Evolutionary conservation across 1,139 yeast genomes (phyloP), one percentile per base, ranked within the genome.

Genomic region (Nakaseomyces sp.): DNA sequence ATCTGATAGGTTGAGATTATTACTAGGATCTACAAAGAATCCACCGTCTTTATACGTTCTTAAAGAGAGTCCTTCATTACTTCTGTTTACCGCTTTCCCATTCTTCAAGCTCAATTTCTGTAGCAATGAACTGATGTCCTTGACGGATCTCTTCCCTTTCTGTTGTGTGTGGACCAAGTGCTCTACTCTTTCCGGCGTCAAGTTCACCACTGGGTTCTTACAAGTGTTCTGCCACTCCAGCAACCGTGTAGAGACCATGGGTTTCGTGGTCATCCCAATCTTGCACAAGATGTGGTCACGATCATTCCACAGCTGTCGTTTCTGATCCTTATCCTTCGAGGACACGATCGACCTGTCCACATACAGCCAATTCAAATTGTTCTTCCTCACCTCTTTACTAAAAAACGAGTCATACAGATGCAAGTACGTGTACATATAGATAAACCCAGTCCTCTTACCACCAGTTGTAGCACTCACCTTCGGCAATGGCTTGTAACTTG

Each of bases 221-320:
- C 64, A 60, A 6, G 50, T 45, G 10, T 45, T 45, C 33, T 50
- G 49, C 64, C 64, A 60, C 42, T 59, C 60, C 6, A 45, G 37
- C 20, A 60, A 42, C 31, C 64, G 46, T 7, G 52, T 40, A n/a
- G 46, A 45, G 17, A 58, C 64, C 22, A 50, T 43, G 6, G 42
- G 25, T 32, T 52, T 53, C 5, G 58, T 54, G 1, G 64, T 60
- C 62, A 60, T 56, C 3, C 64, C 64, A 15, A 60, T 52, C 40
- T 60, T 60, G 44, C 58, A 50, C 15, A 60, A 49, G 5, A 60
- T 56, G 31, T 48, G 47, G 24, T 47, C 50, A 17, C 44, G 43
- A 33, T 41, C 42, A 10, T 41, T 38, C 63, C 63, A 59, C 32
- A 26, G 22, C 13, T 37, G 30, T 16, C 35, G 32, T 19, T 25